Conservation (phyloP, 305 asterid genomes). For the Fraxinus nigra region DNA sequence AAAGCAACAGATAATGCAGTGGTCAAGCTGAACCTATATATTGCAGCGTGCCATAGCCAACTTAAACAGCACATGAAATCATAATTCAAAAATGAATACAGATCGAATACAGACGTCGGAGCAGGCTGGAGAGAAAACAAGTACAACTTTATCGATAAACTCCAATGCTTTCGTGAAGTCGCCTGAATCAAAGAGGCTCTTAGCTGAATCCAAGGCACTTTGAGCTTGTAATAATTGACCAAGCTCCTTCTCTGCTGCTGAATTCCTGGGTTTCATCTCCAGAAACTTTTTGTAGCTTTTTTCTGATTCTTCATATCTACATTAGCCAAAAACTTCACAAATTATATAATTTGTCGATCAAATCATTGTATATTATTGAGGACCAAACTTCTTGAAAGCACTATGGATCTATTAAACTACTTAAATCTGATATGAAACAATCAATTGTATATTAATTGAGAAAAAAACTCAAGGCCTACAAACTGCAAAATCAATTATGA, state of each 20-base stretch:
- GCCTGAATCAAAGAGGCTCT: constrained; percentile 57
- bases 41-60: not conserved
- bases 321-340: constrained; percentile 54
- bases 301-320: constrained; percentile 89
- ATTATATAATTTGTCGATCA: constrained; percentile 35
- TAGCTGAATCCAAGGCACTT: constrained; percentile 69
- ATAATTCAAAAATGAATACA: not conserved
- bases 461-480: not conserved
- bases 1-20: constrained; percentile 18
- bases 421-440: not conserved
- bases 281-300: constrained; percentile 66
- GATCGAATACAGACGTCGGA: constrained; percentile 48
- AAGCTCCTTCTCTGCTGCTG: constrained; percentile 88
- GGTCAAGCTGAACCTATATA: not conserved
- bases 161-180: constrained; percentile 72
- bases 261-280: constrained; percentile 72
- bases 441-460: not conserved
- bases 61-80: not conserved
- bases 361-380: not conserved
- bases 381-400: not conserved
- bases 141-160: constrained; percentile 72
- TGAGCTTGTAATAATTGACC: constrained; percentile 76
- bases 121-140: constrained; percentile 92
- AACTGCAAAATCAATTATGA: not conserved
- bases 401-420: not conserved